Evolutionary conservation across 352 stramenopile genomes (phyloP).

Genomic region (Phytophthora pseudosyringae): DNA sequence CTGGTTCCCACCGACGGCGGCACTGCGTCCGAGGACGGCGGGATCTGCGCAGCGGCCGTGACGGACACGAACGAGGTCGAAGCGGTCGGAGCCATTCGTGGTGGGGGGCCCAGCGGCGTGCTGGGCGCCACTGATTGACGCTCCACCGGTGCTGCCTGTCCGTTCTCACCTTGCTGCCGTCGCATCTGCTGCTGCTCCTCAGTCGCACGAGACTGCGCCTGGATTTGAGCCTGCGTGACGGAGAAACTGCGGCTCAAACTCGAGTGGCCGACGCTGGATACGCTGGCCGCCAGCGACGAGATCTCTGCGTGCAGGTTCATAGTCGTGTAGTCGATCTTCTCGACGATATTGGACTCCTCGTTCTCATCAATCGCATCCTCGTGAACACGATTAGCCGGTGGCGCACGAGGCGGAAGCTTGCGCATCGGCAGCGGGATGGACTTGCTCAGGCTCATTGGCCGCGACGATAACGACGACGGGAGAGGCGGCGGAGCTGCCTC

Average conservation of each 20-base stretch:
- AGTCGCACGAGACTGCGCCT: slow-evolving; percentile 30
- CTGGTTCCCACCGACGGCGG: slow-evolving; percentile 49
- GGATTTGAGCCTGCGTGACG: slow-evolving; percentile 53
- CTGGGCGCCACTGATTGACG: slow-evolving; percentile 21
- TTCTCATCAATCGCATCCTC: slow-evolving; percentile 48
- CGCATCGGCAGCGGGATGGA: slow-evolving; percentile 73
- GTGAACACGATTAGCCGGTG: slow-evolving; percentile 24
- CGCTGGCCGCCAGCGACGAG: slow-evolving; percentile 77
- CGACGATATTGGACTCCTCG: slow-evolving; percentile 50
- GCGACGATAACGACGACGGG: slow-evolving; percentile 62
- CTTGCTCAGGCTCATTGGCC: slow-evolving; percentile 84
- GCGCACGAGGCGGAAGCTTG: slow-evolving; percentile 33
- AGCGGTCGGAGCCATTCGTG: slow-evolving; percentile 20
- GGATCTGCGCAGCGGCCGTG: slow-evolving; percentile 38
- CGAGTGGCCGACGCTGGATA: slow-evolving; percentile 76
- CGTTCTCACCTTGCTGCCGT: slow-evolving; percentile 22
- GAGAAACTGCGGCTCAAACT: slow-evolving; percentile 78
- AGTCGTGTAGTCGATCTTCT: slow-evolving; percentile 75
- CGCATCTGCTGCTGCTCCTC: slow-evolving; percentile 18
- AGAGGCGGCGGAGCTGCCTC: slow-evolving; percentile 45
- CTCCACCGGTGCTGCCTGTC: slow-evolving; percentile 15
- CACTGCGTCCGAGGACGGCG: slow-evolving; percentile 43
- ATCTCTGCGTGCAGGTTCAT: slow-evolving; percentile 88
- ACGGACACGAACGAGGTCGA: slow-evolving; percentile 54
- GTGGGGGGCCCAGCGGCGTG: slow-evolving; percentile 29